Conservation (phyloP, 306 rosid genomes). For the Adenanthera pavonina region DNA sequence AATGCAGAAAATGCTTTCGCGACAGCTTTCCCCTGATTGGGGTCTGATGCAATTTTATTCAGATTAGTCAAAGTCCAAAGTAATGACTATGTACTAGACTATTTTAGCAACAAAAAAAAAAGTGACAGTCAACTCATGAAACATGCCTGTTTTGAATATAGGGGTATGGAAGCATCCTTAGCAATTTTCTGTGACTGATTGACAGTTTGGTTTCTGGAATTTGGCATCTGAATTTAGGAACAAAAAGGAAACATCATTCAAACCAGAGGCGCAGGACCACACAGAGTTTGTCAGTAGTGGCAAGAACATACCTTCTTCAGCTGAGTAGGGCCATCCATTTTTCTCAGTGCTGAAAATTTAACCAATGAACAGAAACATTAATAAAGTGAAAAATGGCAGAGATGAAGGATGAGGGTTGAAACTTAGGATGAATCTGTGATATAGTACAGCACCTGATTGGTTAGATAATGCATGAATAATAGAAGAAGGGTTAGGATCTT, state of each 20-base stretch:
- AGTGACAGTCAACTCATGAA: not conserved
- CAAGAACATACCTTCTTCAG: slow-evolving; percentile 49
- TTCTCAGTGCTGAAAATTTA: slow-evolving; percentile 41
- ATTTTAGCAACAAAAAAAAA: not conserved
- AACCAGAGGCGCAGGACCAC: not conserved
- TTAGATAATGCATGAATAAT: slow-evolving; percentile 25
- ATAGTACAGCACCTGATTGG: not conserved
- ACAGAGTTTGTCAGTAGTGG: not conserved
- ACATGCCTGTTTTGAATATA: slow-evolving; percentile 42
- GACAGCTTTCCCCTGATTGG: no score
- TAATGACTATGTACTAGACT: no score
- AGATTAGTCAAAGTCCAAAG: no score
- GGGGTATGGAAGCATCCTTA: slow-evolving; percentile 25
- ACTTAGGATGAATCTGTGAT: slow-evolving; percentile 12
- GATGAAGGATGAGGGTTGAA: not conserved
- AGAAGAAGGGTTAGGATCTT: slow-evolving; percentile 42
- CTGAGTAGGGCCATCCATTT: slow-evolving; percentile 34
- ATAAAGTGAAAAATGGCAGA: not conserved
- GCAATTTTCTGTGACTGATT: slow-evolving; percentile 32
- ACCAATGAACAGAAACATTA: not conserved
- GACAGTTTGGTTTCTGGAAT: slow-evolving; percentile 33
- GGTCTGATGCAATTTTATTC: no score
- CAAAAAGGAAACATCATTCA: slow-evolving; percentile 18
- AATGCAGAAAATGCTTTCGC: no score
- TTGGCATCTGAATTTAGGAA: slow-evolving; percentile 38